phyloP scores from a whole-genome alignment of 2,329 filamentous ascomycete species.

The Neopestalotiopsis sp. region DNA sequence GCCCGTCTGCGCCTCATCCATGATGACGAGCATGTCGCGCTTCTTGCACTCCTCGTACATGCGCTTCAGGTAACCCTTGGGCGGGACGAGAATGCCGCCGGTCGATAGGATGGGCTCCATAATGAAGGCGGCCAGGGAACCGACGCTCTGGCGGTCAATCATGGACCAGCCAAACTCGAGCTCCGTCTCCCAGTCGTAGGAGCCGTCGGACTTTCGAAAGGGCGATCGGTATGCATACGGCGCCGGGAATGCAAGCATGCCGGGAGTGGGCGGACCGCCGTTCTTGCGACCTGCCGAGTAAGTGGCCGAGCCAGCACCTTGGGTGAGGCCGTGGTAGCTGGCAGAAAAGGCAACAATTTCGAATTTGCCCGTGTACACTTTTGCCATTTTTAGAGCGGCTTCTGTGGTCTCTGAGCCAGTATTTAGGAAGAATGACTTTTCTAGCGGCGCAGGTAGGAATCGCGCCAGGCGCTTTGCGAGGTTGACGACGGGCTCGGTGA shows the following conservation, averaged over 20 bases:
- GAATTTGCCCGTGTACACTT: slow-evolving; percentile 66
- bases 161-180: slow-evolving; percentile 52
- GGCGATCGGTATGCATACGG: slow-evolving; percentile 65
- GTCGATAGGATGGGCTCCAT: slow-evolving; percentile 64
- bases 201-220: slow-evolving; percentile 12
- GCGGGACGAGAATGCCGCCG: slow-evolving; percentile 62
- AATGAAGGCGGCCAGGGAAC: slow-evolving; percentile 67
- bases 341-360: slow-evolving; percentile 66
- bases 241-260: slow-evolving; percentile 62
- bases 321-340: slow-evolving; percentile 67
- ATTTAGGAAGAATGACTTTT: slow-evolving; percentile 61
- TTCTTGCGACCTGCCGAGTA: slow-evolving; percentile 59
- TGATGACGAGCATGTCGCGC: slow-evolving; percentile 61
- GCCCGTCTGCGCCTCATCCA: slow-evolving; percentile 66
- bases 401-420: slow-evolving; percentile 63
- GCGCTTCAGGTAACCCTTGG: slow-evolving; percentile 59
- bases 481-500: slow-evolving; percentile 58
- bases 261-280: slow-evolving; percentile 54
- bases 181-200: slow-evolving; percentile 17
- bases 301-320: slow-evolving; percentile 55
- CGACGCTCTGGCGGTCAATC: slow-evolving; percentile 62
- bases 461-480: slow-evolving; percentile 54
- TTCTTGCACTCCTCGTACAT: slow-evolving; percentile 58
- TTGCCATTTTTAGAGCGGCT: slow-evolving; percentile 68
- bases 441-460: slow-evolving; percentile 51